These are phyloP conservation scores for Fusarium algeriense DNA, from an alignment of 2,329 filamentous ascomycete genomes.

Conservation along the genomic window DNA sequence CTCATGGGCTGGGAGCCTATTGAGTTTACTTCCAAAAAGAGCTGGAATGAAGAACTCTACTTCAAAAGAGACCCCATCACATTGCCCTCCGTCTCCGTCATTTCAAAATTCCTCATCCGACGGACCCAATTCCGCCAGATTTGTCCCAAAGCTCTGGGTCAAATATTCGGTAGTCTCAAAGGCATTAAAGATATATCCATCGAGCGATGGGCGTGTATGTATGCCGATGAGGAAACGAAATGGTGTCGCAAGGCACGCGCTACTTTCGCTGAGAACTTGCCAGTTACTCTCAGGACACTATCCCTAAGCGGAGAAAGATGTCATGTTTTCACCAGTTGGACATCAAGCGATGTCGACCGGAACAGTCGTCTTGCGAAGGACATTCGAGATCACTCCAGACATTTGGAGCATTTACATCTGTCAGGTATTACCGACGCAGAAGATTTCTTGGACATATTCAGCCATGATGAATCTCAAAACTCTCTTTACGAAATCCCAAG, in stretches of 20 bases:
- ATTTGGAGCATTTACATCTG: conserved; percentile 7
- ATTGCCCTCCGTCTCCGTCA: not conserved
- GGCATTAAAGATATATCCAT: not conserved
- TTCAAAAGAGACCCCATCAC: not conserved
- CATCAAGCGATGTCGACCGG: not conserved
- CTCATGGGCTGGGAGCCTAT: conserved; percentile 19
- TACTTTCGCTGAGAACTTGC: not conserved
- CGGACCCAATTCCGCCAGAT: conserved; percentile 11
- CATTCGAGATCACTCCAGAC: not conserved
- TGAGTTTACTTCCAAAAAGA: not conserved
- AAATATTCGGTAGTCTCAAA: not conserved
- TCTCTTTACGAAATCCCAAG: not conserved
- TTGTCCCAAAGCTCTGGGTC: not conserved
- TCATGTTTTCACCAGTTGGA: not conserved
- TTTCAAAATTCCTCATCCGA: conserved; percentile 19
- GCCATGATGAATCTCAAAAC: not conserved
- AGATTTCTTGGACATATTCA: conserved; percentile 3
- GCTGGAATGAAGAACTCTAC: not conserved
- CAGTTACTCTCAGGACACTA: conserved; percentile 4
- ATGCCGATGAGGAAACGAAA: fast-evolving
- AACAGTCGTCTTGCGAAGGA: conserved; percentile 2
- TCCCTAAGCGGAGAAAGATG: not conserved
- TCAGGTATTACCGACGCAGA: conserved; percentile 22
- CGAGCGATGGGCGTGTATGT: conserved; percentile 12
- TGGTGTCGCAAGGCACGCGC: not conserved